Base-by-base conservation (phyloP, 2,329 filamentous ascomycete species). In the Microcyclospora tardicrescens region DNA sequence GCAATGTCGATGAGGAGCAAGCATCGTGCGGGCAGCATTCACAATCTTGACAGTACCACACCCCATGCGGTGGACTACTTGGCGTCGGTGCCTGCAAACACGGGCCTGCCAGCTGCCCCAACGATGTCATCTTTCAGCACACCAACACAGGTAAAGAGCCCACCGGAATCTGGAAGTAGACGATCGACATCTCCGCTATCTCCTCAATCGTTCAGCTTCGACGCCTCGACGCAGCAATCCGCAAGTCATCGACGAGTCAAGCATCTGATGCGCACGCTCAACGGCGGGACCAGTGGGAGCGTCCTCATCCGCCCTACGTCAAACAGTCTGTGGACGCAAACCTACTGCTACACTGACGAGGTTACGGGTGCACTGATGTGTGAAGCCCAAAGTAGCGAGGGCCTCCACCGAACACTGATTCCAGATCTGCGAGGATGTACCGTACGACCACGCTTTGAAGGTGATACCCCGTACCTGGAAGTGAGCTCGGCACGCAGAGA, bases 291-390 rank as follows among this genome's bases (percentile, higher is more conserved):
- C 83, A 78, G 77, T 51, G 84, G 84, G 40, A 77, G 80, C 48
- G 68, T 86, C 24, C 79, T 84, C 46, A 89, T 84, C 55, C 75
- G 81, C 50, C 68, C 68, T 33, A 74, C 76, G 29, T 66, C 69
- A 11, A 65, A 66, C 16, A 75, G 71, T 12, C 66, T 71, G 1
- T 91, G 84, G 84, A 69, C 72, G 41, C 61, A 68, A 28, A 82
- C 82, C n/a, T 73, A 80, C 44, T 82, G 79, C 55, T 84, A 79
- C 53, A 84, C 91, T 44, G 79, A 87, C 44, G 80, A 84, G 42
- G 79, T 84, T 34, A 75, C 73, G 42, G 83, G 81, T 2, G 78
- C 76, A 48, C 62, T 91, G 45, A 77, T 87, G 65, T 82, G 81
- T 52, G 80, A 86, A 57, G 72, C 78, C 2, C 78, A 77, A 41